Evolutionary conservation across 2,329 filamentous ascomycete genomes (phyloP).

Genomic region (Trichoderma pleuroti): DNA sequence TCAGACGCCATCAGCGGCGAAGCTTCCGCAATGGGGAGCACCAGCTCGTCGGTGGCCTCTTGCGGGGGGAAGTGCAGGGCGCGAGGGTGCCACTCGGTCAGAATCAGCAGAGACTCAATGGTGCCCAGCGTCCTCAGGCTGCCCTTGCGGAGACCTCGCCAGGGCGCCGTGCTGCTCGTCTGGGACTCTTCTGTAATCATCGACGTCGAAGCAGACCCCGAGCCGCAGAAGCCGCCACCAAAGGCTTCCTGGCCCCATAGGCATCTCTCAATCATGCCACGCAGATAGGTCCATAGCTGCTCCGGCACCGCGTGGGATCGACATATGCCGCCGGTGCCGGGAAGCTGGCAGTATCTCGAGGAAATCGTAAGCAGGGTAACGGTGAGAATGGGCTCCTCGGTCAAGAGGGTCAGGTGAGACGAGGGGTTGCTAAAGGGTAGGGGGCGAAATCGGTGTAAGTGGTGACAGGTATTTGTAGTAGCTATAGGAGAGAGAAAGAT

Average conservation of each 20-base stretch:
- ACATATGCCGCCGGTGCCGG: slow-evolving; percentile 75
- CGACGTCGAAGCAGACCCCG: slow-evolving; percentile 46
- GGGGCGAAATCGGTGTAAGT: slow-evolving; percentile 88
- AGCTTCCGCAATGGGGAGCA: slow-evolving; percentile 58
- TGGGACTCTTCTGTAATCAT: slow-evolving; percentile 50
- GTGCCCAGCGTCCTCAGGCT: slow-evolving; percentile 88
- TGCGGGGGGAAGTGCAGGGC: slow-evolving; percentile 90
- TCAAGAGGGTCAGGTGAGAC: slow-evolving; percentile 74
- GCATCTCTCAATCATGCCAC: slow-evolving; percentile 91
- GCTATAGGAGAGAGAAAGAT: slow-evolving; percentile 40
- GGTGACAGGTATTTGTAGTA: slow-evolving; percentile 91
- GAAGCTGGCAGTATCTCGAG: slow-evolving; percentile 78
- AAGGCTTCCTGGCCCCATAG: slow-evolving; percentile 97
- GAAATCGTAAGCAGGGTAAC: slow-evolving; percentile 89
- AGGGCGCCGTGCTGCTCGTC: slow-evolving; percentile 65
- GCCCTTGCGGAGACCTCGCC: slow-evolving; percentile 68
- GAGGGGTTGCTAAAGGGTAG: slow-evolving; percentile 79
- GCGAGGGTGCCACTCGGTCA: slow-evolving; percentile 96
- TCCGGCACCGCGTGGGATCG: slow-evolving; percentile 91
- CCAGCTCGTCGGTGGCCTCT: slow-evolving; percentile 66
- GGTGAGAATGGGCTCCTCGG: slow-evolving; percentile 87
- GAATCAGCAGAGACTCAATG: slow-evolving; percentile 86
- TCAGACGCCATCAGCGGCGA: slow-evolving; percentile 40
- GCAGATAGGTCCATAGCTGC: slow-evolving; percentile 89
- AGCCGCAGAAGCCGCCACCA: slow-evolving; percentile 79